A percentile compares a stretch with the other conserved stretches of the same genome.
These are phyloP conservation scores for Carpinus fangiana DNA, from an alignment of 306 rosid genomes.

Conservation along the genomic window DNA sequence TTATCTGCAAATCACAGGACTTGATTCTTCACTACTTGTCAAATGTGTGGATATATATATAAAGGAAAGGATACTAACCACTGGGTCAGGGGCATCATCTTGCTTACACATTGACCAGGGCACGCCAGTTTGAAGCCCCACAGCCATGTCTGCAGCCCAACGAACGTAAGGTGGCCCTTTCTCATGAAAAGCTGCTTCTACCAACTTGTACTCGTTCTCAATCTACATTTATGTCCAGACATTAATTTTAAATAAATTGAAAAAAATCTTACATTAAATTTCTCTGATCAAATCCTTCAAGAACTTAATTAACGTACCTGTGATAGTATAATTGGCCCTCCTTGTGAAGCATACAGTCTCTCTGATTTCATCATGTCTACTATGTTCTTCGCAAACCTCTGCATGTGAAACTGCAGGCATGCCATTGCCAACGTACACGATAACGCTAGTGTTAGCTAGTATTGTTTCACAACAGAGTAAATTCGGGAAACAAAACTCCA, in stretches of 20 bases:
- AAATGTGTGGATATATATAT: too few relatives aligned
- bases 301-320: slow-evolving; percentile 46
- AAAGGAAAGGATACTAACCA: slow-evolving; percentile 50
- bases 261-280: too few relatives aligned
- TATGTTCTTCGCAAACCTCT: slow-evolving; percentile 60
- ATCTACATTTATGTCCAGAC: slow-evolving; percentile 46
- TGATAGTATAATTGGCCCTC: slow-evolving; percentile 86
- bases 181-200: slow-evolving; percentile 59
- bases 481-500: neutral
- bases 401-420: slow-evolving; percentile 57
- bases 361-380: slow-evolving; percentile 80
- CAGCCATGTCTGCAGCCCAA: slow-evolving; percentile 93
- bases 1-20: slow-evolving; percentile 41
- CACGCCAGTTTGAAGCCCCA: slow-evolving; percentile 75
- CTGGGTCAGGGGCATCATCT: slow-evolving; percentile 83
- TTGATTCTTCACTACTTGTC: neutral
- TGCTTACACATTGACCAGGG: slow-evolving; percentile 97
- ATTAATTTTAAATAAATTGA: neutral
- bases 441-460: neutral
- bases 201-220: slow-evolving; percentile 74
- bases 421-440: slow-evolving; percentile 19
- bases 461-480: neutral
- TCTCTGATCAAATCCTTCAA: neutral
- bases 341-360: slow-evolving; percentile 77
- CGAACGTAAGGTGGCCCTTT: slow-evolving; percentile 61